A percentile compares a stretch with the other conserved stretches of the same genome.
These are phyloP conservation scores for Saccharomycopsis vini DNA, from an alignment of 805 yeast species.

Conservation along the genomic window DNA sequence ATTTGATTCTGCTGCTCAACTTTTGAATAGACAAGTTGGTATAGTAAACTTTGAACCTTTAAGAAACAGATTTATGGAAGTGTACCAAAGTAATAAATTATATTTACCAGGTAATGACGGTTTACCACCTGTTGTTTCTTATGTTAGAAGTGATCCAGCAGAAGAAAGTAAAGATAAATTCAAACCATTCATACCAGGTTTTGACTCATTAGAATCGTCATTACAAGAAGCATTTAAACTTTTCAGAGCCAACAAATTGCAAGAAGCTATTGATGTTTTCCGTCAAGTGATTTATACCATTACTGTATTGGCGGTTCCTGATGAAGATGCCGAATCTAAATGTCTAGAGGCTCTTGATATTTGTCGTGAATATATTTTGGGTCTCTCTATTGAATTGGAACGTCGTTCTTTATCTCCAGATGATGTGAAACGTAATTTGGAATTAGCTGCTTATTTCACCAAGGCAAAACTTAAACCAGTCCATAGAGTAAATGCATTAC, in stretches of 20 bases:
- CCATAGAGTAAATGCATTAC: conserved; percentile 80
- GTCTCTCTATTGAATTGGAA: conserved; percentile 80
- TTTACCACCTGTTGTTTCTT: conserved; percentile 60
- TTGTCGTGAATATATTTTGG: conserved; percentile 86
- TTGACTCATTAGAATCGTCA: conserved; percentile 50
- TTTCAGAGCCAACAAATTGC: conserved; percentile 78
- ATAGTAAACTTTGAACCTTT: conserved; percentile 81
- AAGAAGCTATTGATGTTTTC: conserved; percentile 72
- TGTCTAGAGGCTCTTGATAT: conserved; percentile 61
- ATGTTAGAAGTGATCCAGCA: conserved; percentile 54
- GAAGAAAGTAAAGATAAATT: conserved; percentile 39
- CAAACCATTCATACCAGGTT: conserved; percentile 69
- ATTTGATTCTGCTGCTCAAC: conserved; percentile 90
- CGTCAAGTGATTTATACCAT: conserved; percentile 70
- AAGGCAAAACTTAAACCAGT: conserved; percentile 71
- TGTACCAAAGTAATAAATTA: conserved; percentile 72
- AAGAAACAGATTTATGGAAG: conserved; percentile 71
- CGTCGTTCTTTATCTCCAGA: conserved; percentile 74
- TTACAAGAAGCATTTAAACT: conserved; percentile 66
- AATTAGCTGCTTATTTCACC: conserved; percentile 93
- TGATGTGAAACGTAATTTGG: conserved; percentile 77
- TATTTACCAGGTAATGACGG: conserved; percentile 68
- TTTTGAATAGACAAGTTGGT: conserved; percentile 84
- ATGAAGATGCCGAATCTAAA: conserved; percentile 67
- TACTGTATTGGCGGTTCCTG: conserved; percentile 60